Evolutionary conservation across 768 basidiomycete species (phyloP), one percentile per base, ranked within the genome.

Genomic region (Suillus clintonianus): DNA sequence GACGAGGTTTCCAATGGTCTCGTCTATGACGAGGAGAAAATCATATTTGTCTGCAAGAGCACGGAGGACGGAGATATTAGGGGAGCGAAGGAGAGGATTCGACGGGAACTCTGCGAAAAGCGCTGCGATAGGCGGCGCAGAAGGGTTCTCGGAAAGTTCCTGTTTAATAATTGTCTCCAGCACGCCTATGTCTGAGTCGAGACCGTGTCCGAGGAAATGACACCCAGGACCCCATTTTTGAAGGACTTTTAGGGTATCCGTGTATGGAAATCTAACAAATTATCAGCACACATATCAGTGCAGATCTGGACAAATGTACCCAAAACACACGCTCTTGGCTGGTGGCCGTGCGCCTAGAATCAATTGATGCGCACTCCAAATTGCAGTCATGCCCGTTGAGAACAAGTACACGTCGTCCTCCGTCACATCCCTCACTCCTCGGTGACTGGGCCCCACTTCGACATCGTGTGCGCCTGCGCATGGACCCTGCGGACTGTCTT

Each of bases 211-310:
- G 51, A 94, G 83, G 80, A 98, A 96, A 73, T 94, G 83, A 67
- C 89, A 94, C 2, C 97, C 97, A 3, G 92, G 93, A 1, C 97
- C 97, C 95, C 95, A 99, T 77, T 99, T 98, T 69, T 95, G 82
- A 2, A 99, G 81, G 45, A 96, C 85, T 76, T 98, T 98, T 63
- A 97, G 85, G 5, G 97, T 98, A 72, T 99, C 97, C 10, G 88
- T 93, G 74, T 98, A 99, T 0, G 95, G 90, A 76, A 98, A 99
- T 17, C 96, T 97, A 67, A 55, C 24, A 37, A 27, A 32, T 4
- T 30, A 27, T 67, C 39, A 63, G 48, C 10, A 57, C 17, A 10
- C 17, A 13, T 41, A 10, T 41, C 17, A 0, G 13, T 41, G 37
- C 55, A 50, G n/a, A 5, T 39, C 5, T 27, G 4, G 4, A 41